Evolutionary conservation across 2,329 filamentous ascomycete species (phyloP), one percentile per base, ranked within the genome.

Genomic region (Cladophialophora bantiana): DNA sequence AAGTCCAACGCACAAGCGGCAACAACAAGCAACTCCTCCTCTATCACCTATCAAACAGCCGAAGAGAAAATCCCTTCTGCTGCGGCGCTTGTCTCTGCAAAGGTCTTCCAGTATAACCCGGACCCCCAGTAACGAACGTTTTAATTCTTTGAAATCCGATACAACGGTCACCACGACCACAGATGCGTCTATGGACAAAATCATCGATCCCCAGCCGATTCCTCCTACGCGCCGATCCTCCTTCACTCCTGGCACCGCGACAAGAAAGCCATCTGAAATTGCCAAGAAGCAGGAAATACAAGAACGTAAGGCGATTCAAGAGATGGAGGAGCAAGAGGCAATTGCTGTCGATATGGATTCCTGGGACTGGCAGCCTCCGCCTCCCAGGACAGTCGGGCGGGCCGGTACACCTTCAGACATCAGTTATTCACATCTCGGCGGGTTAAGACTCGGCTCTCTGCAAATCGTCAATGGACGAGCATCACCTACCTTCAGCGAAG

Each of bases 401-500:
- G 61, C 66, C 15, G 70, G 64, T 10, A 73, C 72, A 18, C 73
- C 73, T 35, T 59, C 64, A 45, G 67, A 70, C 40, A 64, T 74
- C 15, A 68, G 68, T 18, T 73, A 71, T 59, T 66, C 68, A 35
- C 68, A 73, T 38, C 64, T 74, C 31, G 73, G 65, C 7, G 56
- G 67, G 6, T 50, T 74, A 12, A 62, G 64, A 38, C 66, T 69
- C 26, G 71, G 72, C 5, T 70, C 69, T 31, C 60, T 74, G 32
- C 71, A 68, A n/a, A 68, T 74, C 36, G 67, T 70, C 59, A 74
- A 74, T 56, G 73, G 73, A 32, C 64, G 70, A 38, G 67, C 71
- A 1, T 74, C 73, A 13, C 73, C 73, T 35, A 64, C 71, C n/a
- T 62, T 68, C n/a, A 73, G 71, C 38, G 71, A 73, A 34, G 36